A percentile compares a stretch with the other conserved stretches of the same genome.
Conservation (phyloP, 2,329 filamentous ascomycete genomes). For the Talaromyces sp. region DNA sequence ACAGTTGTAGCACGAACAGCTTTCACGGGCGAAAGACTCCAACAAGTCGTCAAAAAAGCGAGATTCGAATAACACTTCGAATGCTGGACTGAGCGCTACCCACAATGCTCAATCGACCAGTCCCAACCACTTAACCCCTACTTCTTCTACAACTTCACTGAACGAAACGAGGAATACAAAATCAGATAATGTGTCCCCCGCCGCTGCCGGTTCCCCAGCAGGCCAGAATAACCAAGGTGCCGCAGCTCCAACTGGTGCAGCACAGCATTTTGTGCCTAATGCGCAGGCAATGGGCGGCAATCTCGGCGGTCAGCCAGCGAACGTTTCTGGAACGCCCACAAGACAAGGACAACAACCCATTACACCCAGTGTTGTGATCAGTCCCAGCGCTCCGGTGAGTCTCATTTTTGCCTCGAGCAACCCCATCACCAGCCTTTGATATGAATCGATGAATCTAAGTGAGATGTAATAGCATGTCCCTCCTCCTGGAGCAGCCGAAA, state of each 20-base stretch:
- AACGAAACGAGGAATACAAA: conserved; percentile 84
- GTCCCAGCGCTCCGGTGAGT: conserved; percentile 85
- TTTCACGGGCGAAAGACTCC: conserved; percentile 83
- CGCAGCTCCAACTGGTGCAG: conserved; percentile 29
- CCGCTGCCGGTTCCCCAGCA: conserved; percentile 27
- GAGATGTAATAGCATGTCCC: conserved; percentile 68
- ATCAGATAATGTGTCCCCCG: conserved; percentile 41
- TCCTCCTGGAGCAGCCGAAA: conserved; percentile 88
- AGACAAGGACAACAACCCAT: conserved; percentile 60
- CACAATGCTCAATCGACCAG: conserved; percentile 54
- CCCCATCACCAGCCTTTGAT: no score
- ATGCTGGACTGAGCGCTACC: conserved; percentile 46
- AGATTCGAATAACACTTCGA: conserved; percentile 73
- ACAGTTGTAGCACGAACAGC: conserved; percentile 68
- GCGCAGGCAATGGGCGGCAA: conserved; percentile 27
- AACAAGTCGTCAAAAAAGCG: conserved; percentile 75
- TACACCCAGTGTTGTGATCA: conserved; percentile 88
- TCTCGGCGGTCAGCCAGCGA: conserved; percentile 33
- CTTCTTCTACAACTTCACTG: conserved; percentile 83
- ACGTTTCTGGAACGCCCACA: conserved; percentile 58
- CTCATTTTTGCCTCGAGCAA: neutral
- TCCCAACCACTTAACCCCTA: conserved; percentile 69
- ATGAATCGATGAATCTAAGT: neutral
- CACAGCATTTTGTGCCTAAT: conserved; percentile 39
- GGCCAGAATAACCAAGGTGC: conserved; percentile 27